A percentile compares a stretch with the other conserved stretches of the same genome.
Evolutionary conservation across 768 basidiomycete species (phyloP).

Genomic region (Xerocomellus intermedius): DNA sequence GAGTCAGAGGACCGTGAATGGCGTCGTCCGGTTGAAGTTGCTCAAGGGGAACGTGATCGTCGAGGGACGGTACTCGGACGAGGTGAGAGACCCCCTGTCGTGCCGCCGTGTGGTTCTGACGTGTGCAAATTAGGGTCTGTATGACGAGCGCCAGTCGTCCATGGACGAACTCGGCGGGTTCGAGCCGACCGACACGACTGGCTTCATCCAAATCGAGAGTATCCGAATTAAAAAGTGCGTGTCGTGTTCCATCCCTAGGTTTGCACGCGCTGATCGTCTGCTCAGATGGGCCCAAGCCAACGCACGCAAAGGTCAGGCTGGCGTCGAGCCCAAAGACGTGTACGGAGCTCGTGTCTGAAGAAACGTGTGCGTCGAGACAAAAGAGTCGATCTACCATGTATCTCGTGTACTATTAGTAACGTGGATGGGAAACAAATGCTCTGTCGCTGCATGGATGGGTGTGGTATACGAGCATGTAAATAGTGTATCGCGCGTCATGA

Average conservation of each 20-base stretch:
- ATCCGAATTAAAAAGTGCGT: conserved; percentile 94
- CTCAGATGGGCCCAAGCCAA: conserved; percentile 85
- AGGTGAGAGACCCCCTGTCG: conserved; percentile 44
- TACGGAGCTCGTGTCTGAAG: conserved; percentile 61
- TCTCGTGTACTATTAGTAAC: conserved; percentile 4
- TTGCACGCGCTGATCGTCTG: neutral
- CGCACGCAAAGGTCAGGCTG: conserved; percentile 78
- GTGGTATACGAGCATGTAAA: neutral
- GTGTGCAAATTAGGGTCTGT: conserved; percentile 61
- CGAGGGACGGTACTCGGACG: conserved; percentile 86
- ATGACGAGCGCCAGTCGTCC: conserved; percentile 92
- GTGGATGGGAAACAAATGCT: neutral
- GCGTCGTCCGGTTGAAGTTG: conserved; percentile 82
- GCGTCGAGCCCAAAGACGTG: conserved; percentile 75
- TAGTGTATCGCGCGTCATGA: conserved; percentile 6
- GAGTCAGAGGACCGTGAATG: conserved; percentile 96
- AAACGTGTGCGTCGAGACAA: neutral
- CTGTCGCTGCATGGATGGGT: neutral
- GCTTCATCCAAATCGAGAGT: conserved; percentile 96
- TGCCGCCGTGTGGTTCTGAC: neutral
- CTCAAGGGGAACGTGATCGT: conserved; percentile 97
- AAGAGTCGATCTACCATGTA: neutral
- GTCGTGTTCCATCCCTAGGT: conserved; percentile 25
- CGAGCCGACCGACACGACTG: conserved; percentile 91
- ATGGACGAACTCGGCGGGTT: conserved; percentile 99